phyloP scores from a whole-genome alignment of 2,329 filamentous ascomycete species.

The Paecilomyces sp. region DNA sequence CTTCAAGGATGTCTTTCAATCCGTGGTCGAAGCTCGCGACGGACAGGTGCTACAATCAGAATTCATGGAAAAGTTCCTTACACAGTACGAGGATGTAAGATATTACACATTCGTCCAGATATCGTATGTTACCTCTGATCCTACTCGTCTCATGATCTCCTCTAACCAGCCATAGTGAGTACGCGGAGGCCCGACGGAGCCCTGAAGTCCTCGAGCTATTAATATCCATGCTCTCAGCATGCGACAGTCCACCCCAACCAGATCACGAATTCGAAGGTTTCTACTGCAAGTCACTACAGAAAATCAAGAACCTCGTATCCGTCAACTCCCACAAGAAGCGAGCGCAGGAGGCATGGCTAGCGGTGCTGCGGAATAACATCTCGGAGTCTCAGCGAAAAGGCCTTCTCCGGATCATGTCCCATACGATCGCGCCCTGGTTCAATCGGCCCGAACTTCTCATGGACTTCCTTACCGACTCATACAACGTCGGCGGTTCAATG shows the following conservation, averaged over 20 bases:
- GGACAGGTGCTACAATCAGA: constrained; percentile 58
- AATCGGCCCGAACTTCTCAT: constrained; percentile 79
- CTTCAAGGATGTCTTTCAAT: constrained; percentile 58
- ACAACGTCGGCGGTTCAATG: constrained; percentile 76
- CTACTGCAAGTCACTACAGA: constrained; percentile 47
- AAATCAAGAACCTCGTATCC: constrained; percentile 62
- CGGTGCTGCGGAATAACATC: constrained; percentile 60
- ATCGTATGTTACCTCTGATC: constrained; percentile 47
- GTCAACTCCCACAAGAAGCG: constrained; percentile 66
- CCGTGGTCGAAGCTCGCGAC: constrained; percentile 52
- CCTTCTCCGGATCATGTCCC: constrained; percentile 67
- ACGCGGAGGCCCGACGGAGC: constrained; percentile 19
- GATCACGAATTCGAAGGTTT: constrained; percentile 30
- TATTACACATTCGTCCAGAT: constrained; percentile 74
- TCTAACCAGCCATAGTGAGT: constrained; percentile 20
- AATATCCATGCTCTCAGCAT: constrained; percentile 33
- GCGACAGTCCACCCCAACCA: constrained; percentile 60
- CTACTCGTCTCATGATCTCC: neutral
- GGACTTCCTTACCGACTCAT: constrained; percentile 95
- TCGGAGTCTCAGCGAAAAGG: constrained; percentile 69
- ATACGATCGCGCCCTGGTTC: constrained; percentile 83
- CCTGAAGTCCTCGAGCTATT: constrained; percentile 26
- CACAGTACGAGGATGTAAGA: constrained; percentile 74
- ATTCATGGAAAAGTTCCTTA: constrained; percentile 71
- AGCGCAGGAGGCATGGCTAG: constrained; percentile 81